Percentiles rank a stretch among this genome's conserved stretches.
Conservation (phyloP, 345 rosid species). For the Eucalyptus regnans region DNA sequence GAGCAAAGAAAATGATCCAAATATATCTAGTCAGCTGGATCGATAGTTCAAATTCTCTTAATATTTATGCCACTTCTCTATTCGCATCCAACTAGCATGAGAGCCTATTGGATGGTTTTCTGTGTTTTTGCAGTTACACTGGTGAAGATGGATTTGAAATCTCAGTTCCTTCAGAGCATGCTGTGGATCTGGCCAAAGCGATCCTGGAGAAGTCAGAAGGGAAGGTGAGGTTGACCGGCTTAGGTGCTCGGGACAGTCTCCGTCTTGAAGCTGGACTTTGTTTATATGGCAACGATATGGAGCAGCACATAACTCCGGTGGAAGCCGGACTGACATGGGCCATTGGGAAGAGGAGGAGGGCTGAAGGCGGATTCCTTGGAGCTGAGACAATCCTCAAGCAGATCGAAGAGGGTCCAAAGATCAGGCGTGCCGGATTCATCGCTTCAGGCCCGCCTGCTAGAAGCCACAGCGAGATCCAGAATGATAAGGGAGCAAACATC, state of each 20-base stretch:
- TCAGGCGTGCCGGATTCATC: constrained; percentile 81
- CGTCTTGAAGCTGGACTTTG: constrained; percentile 94
- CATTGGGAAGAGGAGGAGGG: constrained; percentile 88
- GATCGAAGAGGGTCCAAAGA: constrained; percentile 69
- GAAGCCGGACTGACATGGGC: constrained; percentile 99
- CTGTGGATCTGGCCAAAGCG: constrained; percentile 84
- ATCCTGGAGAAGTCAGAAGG: constrained; percentile 89
- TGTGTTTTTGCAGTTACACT: constrained; percentile 47
- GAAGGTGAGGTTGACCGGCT: constrained; percentile 82
- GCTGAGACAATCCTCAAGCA: constrained; percentile 87
- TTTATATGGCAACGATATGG: constrained; percentile 93
- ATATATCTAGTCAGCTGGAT: background rate
- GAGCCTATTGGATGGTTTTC: background rate
- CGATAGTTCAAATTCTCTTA: background rate
- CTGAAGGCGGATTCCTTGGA: constrained; percentile 94
- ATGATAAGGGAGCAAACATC: constrained; percentile 57
- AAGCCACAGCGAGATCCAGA: constrained; percentile 88
- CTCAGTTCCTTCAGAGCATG: constrained; percentile 79
- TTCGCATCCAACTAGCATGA: background rate
- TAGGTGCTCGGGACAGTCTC: constrained; percentile 95
- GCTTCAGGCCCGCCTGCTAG: constrained; percentile 90
- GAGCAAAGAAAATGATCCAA: background rate
- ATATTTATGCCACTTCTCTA: background rate
- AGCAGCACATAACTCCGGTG: constrained; percentile 75
- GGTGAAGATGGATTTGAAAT: constrained; percentile 99